Percentiles rank a stretch among this genome's conserved stretches.
phyloP scores from a whole-genome alignment of 257 asterid genomes.

The Striga asiatica region DNA sequence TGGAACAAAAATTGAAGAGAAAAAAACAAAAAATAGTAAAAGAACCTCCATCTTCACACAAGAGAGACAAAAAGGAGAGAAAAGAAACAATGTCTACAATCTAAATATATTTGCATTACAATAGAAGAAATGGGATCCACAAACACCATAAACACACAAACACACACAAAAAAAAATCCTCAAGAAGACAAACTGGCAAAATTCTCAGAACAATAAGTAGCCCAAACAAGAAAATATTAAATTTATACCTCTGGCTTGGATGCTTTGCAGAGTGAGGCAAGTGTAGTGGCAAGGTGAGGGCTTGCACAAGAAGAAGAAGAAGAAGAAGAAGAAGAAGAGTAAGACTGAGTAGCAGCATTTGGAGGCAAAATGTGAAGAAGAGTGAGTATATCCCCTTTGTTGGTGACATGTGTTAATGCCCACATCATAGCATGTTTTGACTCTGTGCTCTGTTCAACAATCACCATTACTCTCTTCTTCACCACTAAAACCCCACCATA shows the following conservation, averaged over 20 bases:
- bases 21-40: not conserved
- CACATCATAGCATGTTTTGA: constrained; percentile 89
- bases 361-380: constrained; percentile 60
- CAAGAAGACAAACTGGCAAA: too few relatives aligned
- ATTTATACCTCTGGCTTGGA: constrained; percentile 64
- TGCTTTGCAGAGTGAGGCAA: constrained; percentile 80
- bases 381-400: constrained; percentile 70
- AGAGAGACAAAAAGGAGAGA: not conserved
- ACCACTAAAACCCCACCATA: constrained; percentile 26
- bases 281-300: constrained; percentile 50
- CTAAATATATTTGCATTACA: too few relatives aligned
- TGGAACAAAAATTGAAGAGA: not conserved
- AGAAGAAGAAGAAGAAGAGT: not conserved
- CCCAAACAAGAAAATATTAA: not conserved
- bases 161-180: too few relatives aligned
- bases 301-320: constrained; percentile 23
- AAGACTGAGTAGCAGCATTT: not conserved
- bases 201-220: too few relatives aligned
- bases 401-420: constrained; percentile 83
- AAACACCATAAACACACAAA: not conserved
- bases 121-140: too few relatives aligned
- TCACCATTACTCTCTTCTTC: constrained; percentile 92
- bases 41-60: too few relatives aligned
- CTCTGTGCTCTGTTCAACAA: constrained; percentile 63
- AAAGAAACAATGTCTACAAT: too few relatives aligned